phyloP scores from a whole-genome alignment of 768 basidiomycete species.

The Termitomyces sp. region DNA sequence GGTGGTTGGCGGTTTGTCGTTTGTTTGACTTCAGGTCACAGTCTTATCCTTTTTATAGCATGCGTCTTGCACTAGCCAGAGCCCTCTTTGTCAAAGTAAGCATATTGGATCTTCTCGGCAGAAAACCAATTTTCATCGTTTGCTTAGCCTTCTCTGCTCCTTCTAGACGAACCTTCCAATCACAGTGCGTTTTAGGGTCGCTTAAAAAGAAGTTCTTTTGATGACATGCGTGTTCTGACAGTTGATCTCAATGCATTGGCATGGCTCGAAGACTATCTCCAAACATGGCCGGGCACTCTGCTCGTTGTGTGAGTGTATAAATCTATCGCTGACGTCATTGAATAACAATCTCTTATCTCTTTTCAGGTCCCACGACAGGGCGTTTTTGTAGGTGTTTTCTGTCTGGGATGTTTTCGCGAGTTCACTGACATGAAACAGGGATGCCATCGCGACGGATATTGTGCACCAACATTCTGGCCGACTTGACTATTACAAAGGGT shows the following conservation, averaged over 20 bases:
- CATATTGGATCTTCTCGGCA: background rate
- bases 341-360: constrained; percentile 4
- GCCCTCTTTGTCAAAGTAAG: constrained; percentile 91
- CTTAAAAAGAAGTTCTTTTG: background rate
- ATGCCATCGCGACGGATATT: constrained; percentile 96
- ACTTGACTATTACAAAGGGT: constrained; percentile 98
- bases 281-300: constrained; percentile 89
- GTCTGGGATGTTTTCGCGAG: background rate
- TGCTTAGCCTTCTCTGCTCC: constrained; percentile 60
- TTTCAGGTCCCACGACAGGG: constrained; percentile 89
- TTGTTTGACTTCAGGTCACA: background rate
- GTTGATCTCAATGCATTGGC: constrained; percentile 94
- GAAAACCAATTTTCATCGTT: background rate
- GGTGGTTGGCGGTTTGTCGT: constrained; percentile 86
- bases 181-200: constrained; percentile 54
- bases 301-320: constrained; percentile 69
- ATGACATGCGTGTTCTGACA: constrained; percentile 18
- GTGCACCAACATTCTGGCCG: constrained; percentile 92
- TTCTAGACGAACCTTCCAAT: constrained; percentile 95
- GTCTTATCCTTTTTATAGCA: constrained; percentile 37
- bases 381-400: constrained; percentile 64
- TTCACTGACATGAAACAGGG: constrained; percentile 33
- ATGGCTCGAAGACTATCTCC: constrained; percentile 96
- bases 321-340: background rate
- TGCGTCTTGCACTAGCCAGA: constrained; percentile 92